These are phyloP conservation scores for Wickerhamiella shivajii DNA, from an alignment of 805 yeast genomes.

Conservation along the genomic window DNA sequence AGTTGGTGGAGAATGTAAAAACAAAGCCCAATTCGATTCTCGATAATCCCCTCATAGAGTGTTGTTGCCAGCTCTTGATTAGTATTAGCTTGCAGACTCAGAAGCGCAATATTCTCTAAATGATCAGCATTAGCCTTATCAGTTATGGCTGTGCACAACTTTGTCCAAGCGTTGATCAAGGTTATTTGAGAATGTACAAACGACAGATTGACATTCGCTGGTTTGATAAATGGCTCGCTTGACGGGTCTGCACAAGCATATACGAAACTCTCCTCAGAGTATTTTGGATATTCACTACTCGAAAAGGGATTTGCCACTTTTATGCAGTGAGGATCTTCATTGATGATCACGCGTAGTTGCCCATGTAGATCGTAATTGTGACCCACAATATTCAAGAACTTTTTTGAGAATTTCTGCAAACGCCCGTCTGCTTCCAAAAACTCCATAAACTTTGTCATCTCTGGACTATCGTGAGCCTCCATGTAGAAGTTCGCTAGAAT, in stretches of 20 bases:
- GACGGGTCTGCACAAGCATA: slow-evolving; percentile 40
- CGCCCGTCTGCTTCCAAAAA: not conserved
- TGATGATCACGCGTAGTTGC: not conserved
- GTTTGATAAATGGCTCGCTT: slow-evolving; percentile 1
- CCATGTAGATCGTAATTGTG: slow-evolving; percentile 7
- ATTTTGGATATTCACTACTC: slow-evolving; percentile 20
- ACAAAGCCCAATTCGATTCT: slow-evolving; percentile 52
- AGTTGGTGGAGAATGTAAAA: slow-evolving; percentile 30
- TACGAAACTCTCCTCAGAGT: slow-evolving; percentile 37
- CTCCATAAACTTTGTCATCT: not conserved
- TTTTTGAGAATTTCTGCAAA: not conserved
- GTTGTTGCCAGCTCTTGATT: slow-evolving; percentile 36
- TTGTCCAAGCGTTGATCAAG: slow-evolving; percentile 65
- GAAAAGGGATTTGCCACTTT: not conserved
- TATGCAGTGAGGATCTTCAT: not conserved
- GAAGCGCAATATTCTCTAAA: slow-evolving; percentile 26
- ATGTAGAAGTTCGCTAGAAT: slow-evolving; percentile 3
- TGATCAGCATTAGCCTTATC: slow-evolving; percentile 24
- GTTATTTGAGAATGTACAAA: slow-evolving; percentile 49
- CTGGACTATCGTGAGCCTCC: not conserved
- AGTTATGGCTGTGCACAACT: slow-evolving; percentile 48
- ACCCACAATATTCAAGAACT: slow-evolving; percentile 5
- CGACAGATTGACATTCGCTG: slow-evolving; percentile 50
- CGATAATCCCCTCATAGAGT: slow-evolving; percentile 36
- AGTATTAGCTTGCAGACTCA: slow-evolving; percentile 37